Conservation (phyloP, 1,284 basidiomycete species). For the Austroboletus novae-zelandiae region DNA sequence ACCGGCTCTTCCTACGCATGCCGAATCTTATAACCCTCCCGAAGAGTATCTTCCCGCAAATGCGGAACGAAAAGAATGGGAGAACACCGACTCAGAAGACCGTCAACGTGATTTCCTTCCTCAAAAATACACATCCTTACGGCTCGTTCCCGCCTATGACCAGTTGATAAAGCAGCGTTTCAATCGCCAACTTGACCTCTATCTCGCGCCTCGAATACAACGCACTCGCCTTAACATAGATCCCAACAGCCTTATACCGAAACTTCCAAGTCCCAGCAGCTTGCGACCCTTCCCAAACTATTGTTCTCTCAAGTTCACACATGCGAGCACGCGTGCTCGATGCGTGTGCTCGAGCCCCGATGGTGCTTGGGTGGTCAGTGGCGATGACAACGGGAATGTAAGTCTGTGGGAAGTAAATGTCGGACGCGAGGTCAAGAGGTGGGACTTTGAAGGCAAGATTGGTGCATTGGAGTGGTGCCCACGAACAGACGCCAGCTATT, state of each 20-base stretch:
- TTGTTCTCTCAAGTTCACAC: constrained; percentile 71
- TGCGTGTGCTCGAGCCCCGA: constrained; percentile 83
- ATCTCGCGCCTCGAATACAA: constrained; percentile 93
- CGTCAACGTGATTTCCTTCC: constrained; percentile 90
- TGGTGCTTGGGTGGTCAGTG: constrained; percentile 90
- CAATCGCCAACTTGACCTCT: constrained; percentile 92
- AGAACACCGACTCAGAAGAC: constrained; percentile 85
- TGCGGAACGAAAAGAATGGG: constrained; percentile 84
- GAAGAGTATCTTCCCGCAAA: constrained; percentile 95
- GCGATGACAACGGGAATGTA: constrained; percentile 87
- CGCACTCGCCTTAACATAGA: constrained; percentile 87
- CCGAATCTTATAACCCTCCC: constrained; percentile 98
- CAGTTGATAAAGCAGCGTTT: constrained; percentile 95
- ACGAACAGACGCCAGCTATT: constrained; percentile 77
- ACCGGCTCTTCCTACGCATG: constrained; percentile 83
- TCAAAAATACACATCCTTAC: constrained; percentile 81
- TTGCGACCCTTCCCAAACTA: constrained; percentile 94
- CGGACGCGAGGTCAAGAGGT: constrained; percentile 86
- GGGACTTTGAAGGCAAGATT: constrained; percentile 81
- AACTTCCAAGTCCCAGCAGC: constrained; percentile 92
- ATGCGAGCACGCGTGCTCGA: constrained; percentile 71
- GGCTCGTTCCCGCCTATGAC: constrained; percentile 90
- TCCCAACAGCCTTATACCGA: constrained; percentile 89
- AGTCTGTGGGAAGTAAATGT: constrained; percentile 94
- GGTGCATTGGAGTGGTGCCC: constrained; percentile 95